Evolutionary conservation across 495 filamentous ascomycete species (phyloP).

Genomic region (Penicillium macrosclerotiorum): DNA sequence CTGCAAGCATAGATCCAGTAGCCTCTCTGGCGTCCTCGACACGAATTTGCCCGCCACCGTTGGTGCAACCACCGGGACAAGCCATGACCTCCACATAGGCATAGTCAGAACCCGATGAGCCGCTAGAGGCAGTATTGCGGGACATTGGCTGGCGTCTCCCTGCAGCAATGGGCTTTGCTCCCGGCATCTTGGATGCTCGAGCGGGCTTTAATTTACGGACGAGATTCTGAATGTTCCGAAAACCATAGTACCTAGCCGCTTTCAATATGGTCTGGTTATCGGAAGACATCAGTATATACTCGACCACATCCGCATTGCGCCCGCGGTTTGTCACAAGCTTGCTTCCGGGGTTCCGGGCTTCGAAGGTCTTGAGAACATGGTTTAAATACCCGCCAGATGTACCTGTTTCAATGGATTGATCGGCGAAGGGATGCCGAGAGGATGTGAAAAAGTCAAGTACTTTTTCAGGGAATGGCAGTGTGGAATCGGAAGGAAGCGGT

Average conservation of each 20-base stretch:
- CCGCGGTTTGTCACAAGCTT: constrained; percentile 67
- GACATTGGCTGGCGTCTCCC: constrained; percentile 38
- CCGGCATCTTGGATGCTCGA: constrained; percentile 70
- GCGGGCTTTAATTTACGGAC: constrained; percentile 85
- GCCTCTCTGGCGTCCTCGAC: constrained; percentile 63
- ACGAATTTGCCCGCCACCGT: constrained; percentile 93
- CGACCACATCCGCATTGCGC: constrained; percentile 85
- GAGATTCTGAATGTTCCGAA: constrained; percentile 96
- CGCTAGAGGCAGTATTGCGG: constrained; percentile 29
- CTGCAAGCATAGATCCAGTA: constrained; percentile 11
- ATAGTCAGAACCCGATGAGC: constrained; percentile 60
- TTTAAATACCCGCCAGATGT: constrained; percentile 88
- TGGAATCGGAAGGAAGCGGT: constrained; percentile 36
- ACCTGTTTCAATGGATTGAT: constrained; percentile 50
- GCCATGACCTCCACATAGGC: constrained; percentile 98
- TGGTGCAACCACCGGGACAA: constrained; percentile 95
- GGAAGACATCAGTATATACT: constrained; percentile 63
- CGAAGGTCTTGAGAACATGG: constrained; percentile 72
- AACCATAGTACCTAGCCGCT: constrained; percentile 90
- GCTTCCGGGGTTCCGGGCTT: constrained; percentile 65
- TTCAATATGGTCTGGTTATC: constrained; percentile 64
- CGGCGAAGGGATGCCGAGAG: constrained; percentile 16
- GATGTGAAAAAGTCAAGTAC: constrained; percentile 71
- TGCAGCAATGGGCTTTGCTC: constrained; percentile 52
- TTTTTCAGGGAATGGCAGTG: constrained; percentile 63